Percentiles rank a stretch among this genome's conserved stretches.
These are phyloP conservation scores for Morella rubra DNA, from an alignment of 306 rosid genomes.

Conservation along the genomic window DNA sequence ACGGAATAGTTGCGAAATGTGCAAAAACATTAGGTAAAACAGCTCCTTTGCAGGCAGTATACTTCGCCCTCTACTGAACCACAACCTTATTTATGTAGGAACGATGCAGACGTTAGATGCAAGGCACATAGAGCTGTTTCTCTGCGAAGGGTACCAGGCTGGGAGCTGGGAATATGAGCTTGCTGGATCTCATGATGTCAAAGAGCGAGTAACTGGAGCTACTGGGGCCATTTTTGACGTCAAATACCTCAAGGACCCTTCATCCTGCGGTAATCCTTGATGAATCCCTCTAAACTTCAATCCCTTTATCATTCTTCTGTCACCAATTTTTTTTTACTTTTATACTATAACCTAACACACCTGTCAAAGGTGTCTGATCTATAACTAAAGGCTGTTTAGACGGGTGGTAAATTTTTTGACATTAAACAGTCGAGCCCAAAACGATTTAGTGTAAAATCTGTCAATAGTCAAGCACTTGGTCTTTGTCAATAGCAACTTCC, in stretches of 20 bases:
- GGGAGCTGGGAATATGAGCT: conserved; percentile 89
- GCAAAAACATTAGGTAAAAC: neutral
- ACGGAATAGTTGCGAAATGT: neutral
- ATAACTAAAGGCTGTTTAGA: neutral
- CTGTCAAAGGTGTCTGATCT: neutral
- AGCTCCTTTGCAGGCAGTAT: neutral
- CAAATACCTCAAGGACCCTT: conserved; percentile 58
- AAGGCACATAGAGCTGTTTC: conserved; percentile 87
- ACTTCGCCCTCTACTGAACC: neutral
- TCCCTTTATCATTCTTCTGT: neutral
- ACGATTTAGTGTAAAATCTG: neutral
- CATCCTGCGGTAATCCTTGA: conserved; percentile 58
- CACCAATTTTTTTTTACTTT: too few relatives aligned
- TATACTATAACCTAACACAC: neutral
- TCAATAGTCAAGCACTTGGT: too few relatives aligned
- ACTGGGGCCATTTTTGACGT: conserved; percentile 81
- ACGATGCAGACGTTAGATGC: conserved; percentile 97
- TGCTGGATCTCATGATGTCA: conserved; percentile 81
- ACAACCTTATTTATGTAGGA: conserved; percentile 48
- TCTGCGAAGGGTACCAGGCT: conserved; percentile 59
- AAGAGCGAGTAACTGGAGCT: conserved; percentile 75
- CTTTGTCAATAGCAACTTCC: too few relatives aligned
- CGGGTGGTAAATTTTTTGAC: neutral
- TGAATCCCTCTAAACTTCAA: neutral
- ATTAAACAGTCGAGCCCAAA: neutral